Evolutionary conservation across 1,284 basidiomycete species (phyloP), one percentile per base, ranked within the genome.

Genomic region (Puccinia triticina): DNA sequence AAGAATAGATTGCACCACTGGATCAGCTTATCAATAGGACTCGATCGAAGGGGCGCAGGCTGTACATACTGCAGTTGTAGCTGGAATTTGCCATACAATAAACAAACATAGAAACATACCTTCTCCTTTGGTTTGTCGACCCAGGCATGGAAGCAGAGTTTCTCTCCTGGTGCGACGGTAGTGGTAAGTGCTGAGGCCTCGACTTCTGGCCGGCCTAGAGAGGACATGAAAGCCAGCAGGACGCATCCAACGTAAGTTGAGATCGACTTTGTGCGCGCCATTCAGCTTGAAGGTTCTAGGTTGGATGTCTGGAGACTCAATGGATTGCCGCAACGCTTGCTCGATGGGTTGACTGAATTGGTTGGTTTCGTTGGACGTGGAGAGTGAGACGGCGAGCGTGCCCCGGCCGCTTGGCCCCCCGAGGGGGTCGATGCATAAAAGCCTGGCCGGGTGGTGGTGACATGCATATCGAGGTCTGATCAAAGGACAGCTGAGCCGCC

Each of bases 71-170:
- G n/a, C n/a, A 12, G 14, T 23, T 29, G 61, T 61, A 32, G 59
- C 16, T 50, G 8, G 18, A 50, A 50, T 16, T 50, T 50, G 5
- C 48, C 3, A 50, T 11, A 50, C 14, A 37, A 29, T 43, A 32
- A 14, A n/a, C 0, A 37, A 61, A 7, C 0, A 26, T n/a, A 7
- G 21, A 26, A 18, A 57, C 94, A 93, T 83, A 96, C 92, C 90
- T 96, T 96, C 88, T 96, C 94, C 64, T 92, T 92, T 0, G 90
- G 91, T 88, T 95, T 94, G 89, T 98, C 96, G n/a, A 97, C 95
- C 87, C 96, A 94, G 10, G 95, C 94, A 86, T 94, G 98, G 88
- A 96, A 99, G 88, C 97, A 99, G 80, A 93, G 88, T 75, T 93
- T 90, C 86, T 97, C 94, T 86, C 95, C 95, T 0, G 94, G 92